Evolutionary conservation across 2,329 filamentous ascomycete genomes (phyloP), one percentile per base, ranked within the genome.

Genomic region (Alternaria brassicae): DNA sequence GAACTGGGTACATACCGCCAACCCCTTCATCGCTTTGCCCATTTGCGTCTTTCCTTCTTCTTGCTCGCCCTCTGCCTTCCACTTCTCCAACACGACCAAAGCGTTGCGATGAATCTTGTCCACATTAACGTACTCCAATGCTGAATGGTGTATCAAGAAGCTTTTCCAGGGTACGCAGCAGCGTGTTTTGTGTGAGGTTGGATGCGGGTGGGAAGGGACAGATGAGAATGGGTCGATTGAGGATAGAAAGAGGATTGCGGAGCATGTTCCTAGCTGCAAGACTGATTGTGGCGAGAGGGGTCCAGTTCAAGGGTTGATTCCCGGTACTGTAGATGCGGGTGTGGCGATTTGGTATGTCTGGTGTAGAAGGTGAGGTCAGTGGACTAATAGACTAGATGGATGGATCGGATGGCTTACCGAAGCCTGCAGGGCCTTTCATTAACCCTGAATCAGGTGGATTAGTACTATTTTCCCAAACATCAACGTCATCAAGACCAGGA

Each of bases 271-370:
- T 68, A 1, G 64, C 71, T 13, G 75, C 70, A 1, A 60, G 53
- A 1, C 61, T 74, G 15, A 78, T 73, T 12, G 53, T 59, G 1
- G 60, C 58, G 15, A 73, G 63, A 0, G 75, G 74, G 2, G 76
- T 78, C 75, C 75, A 78, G 50, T 62, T 72, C 0, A 73, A 52
- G 0, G 49, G 56, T 17, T 73, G 74, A 6, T 70, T 57, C 2
- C 76, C 75, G 0, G 70, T 69, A 25, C 73, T 75, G 50, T 78
- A 77, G 56, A 78, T 76, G n/a, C 74, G 65, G 3, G 74, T 74
- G 23, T 58, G 63, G 10, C 59, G 61, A 10, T 67, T 70, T 5
- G 62, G 51, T 19, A 77, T 62, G 34, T 76, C 44, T 47, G 28
- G 37, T 6, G 13, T 10, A 19, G 37, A 2, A 21, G 10, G 44